Base-by-base conservation (phyloP, 202 grass and related monocot species). In the Elaeis oleifera region DNA sequence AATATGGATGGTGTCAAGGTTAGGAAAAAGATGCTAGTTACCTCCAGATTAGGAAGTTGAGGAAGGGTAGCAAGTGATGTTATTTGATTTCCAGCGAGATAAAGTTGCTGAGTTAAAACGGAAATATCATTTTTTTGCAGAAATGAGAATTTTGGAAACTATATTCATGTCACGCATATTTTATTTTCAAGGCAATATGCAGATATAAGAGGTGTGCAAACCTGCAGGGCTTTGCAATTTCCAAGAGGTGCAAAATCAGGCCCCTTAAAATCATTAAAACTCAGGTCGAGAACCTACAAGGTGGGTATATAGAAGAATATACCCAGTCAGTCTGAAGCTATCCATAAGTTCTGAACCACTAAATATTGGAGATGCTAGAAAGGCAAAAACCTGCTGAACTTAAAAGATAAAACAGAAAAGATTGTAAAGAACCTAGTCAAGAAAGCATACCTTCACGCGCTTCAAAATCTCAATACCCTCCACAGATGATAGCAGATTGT, bases 81-180 rank as follows among this genome's bases (percentile, higher is more conserved):
- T 79, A 91, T 91, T 91, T 91, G 84, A 78, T 97, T 97, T 68
- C 92, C 92, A 59, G 92, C 92, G 75, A 97, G 92, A 78, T 97
- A 91, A 56, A 97, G 88, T 97, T 97, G 92, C 92, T 97, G 74
- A 83, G 84, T 27, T 22, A 73, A 67, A 63, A 73, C 51, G 52
- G 60, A 60, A 22, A 51, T 50, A 60, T 60, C 17, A 60, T 51
- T n/a, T 17, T 24, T 24, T 50, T 29, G 44, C 16, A 71, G 4
- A 60, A n/a, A 60, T 50, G 28, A 51, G 23, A 16, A 5, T 1
- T 9, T 44, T 44, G 36, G 36, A 44, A 44, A 44, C 13, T 6
- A 44, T 44, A 11, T 44, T 44, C 11, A 44, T 44, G 36, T 13
- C 2, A 44, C 3, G 36, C 8, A 44, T 44, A 44, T 14, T 44